Base-by-base conservation (phyloP, 805 yeast species). In the Cyberlindnera saturnus region DNA sequence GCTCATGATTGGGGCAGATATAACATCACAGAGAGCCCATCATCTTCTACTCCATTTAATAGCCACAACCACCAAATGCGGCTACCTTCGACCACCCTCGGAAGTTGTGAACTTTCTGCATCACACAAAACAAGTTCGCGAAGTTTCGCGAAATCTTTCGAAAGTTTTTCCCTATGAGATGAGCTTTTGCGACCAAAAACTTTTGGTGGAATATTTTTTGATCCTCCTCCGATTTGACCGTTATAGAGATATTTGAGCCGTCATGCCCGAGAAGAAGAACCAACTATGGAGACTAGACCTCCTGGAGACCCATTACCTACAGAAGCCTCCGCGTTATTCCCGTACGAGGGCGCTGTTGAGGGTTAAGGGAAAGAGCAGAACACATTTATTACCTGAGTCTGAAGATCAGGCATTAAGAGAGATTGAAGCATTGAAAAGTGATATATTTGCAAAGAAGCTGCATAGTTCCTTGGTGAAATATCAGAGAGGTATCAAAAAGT, bases 271-370 rank as follows among this genome's bases (percentile, higher is more conserved):
- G 16, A 49, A 49, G 40, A 44, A 69, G 41, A 73, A 70, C 46
- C 59, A 61, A 31, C 48, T 71, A 36, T 77, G 81, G 77, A 73
- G 72, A 51, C 61, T 81, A 36, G 86, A 81, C 53, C 57, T 79
- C 20, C 60, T 81, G 32, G 84, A 81, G 51, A 66, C 69, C 32
- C 71, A 73, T 52, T 77, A 66, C 60, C 56, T 68, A 28, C 55
- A 64, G 6, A 51, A 64, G 20, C 53, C 61, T 16, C 74, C 81
- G 1, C 63, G 85, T 45, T 77, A 66, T 54, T 64, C 70, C 1
- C 67, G 69, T 38, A 78, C 84, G 3, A 72, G 39, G 34, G 33
- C 45, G 3, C 30, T 52, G 3, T 38, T 82, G 4, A 38, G 47
- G 14, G 44, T 34, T 7, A 50, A 44, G 33, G 48, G 48, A 2